Evolutionary conservation across 495 filamentous ascomycete species (phyloP).

Genomic region (Letharia lupina): DNA sequence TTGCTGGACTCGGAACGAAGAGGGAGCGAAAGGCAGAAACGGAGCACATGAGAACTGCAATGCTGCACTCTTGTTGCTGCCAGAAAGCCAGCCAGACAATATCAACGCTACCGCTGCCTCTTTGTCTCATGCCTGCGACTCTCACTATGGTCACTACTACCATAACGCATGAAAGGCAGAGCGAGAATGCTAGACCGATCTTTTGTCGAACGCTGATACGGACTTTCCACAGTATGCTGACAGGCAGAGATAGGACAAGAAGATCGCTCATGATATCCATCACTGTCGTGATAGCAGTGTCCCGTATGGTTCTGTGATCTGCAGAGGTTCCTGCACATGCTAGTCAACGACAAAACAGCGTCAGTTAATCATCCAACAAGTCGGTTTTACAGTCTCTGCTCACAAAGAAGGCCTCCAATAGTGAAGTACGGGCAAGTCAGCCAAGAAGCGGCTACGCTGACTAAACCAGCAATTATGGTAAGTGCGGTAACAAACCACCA

Average conservation of each 20-base stretch:
- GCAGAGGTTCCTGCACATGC: constrained; percentile 3
- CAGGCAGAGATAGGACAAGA: constrained; percentile 12
- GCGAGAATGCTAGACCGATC: constrained; percentile 15
- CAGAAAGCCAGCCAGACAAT: constrained; percentile 17
- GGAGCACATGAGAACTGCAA: constrained; percentile 18
- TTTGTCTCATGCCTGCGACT: constrained; percentile 13
- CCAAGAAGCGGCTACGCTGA: constrained; percentile 8
- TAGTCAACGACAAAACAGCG: background rate
- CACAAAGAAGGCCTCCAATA: constrained; percentile 9
- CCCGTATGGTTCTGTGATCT: constrained; percentile 7
- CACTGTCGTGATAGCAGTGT: constrained; percentile 9
- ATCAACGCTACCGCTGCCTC: constrained; percentile 8
- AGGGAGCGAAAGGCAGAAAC: constrained; percentile 11
- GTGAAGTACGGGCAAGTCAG: constrained; percentile 17
- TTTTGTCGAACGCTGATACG: constrained; percentile 16
- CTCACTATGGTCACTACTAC: constrained; percentile 13
- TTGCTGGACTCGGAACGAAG: constrained; percentile 8
- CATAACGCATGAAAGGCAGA: constrained; percentile 16
- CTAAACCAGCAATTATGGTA: constrained; percentile 7
- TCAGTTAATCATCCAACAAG: background rate
- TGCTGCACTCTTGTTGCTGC: constrained; percentile 17
- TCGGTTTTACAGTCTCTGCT: background rate
- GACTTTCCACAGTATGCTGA: constrained; percentile 15
- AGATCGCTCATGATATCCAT: constrained; percentile 15
- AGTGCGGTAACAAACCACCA: constrained; percentile 16